Percentiles rank a stretch among this genome's conserved stretches.
phyloP scores from a whole-genome alignment of 1,139 yeast genomes.

The Sugiyamaella castrensis region DNA sequence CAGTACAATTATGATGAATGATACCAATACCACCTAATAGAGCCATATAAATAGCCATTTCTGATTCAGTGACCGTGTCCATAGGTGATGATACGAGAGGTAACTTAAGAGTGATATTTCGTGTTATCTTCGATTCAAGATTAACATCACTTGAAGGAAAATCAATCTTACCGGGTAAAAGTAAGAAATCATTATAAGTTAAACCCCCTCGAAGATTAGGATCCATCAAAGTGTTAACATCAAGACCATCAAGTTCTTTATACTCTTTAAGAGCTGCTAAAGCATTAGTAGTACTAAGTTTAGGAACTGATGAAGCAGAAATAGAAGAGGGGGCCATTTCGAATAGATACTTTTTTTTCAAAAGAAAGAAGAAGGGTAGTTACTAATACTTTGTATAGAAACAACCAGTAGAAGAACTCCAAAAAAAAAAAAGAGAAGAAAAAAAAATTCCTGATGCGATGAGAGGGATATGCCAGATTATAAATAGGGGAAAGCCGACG shows the following conservation, averaged over 20 bases:
- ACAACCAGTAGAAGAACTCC: slow-evolving; percentile 10
- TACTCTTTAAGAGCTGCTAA: slow-evolving; percentile 63
- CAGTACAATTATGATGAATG: slow-evolving; percentile 93
- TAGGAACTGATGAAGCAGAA: slow-evolving; percentile 7
- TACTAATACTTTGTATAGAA: slow-evolving; percentile 5
- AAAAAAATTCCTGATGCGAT: not conserved
- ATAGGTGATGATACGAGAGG: slow-evolving; percentile 98
- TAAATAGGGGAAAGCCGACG: not conserved
- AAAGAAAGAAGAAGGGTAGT: slow-evolving; percentile 2
- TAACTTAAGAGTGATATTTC: slow-evolving; percentile 83
- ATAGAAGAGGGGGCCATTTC: not conserved
- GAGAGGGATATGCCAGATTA: slow-evolving; percentile 1
- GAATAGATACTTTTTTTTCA: not conserved
- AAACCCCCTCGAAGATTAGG: slow-evolving; percentile 89
- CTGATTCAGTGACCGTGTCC: slow-evolving; percentile 98
- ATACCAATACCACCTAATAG: slow-evolving; percentile 98
- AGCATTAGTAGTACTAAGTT: slow-evolving; percentile 42
- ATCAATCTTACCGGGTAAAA: slow-evolving; percentile 91
- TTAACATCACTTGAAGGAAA: slow-evolving; percentile 77
- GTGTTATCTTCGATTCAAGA: slow-evolving; percentile 83
- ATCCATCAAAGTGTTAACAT: slow-evolving; percentile 82
- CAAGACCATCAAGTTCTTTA: slow-evolving; percentile 77
- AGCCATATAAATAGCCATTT: slow-evolving; percentile 99
- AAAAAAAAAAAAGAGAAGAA: slow-evolving; percentile 10
- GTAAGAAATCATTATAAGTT: slow-evolving; percentile 93